Evolutionary conservation across 441 rosid genomes (phyloP), one percentile per base, ranked within the genome.

Genomic region (Euphorbia corollata): DNA sequence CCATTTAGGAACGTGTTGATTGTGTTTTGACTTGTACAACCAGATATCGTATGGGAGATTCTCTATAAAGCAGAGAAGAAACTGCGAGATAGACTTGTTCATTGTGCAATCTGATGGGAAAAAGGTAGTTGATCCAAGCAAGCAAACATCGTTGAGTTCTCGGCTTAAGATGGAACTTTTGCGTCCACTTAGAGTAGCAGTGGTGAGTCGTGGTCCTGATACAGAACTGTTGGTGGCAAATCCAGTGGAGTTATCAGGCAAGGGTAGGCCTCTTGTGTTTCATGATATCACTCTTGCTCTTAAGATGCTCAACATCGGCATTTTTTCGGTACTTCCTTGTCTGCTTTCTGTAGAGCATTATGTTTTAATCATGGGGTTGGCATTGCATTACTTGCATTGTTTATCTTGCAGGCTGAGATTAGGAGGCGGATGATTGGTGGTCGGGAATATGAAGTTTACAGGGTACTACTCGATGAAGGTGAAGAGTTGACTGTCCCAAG

Each of bases 41-140:
- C 76, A 92, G 98, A 86, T 92, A 69, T 92, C 98, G 22, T 87
- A 93, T 20, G 98, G 98, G 72, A 89, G 97, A 51, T 88, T 87
- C 81, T 69, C 84, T 19, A 73, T 56, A 41, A 85, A 80, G 78
- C 81, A 80, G 73, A 74, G 84, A 68, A 81, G 73, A 72, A 84
- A 69, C 68, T 88, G 90, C 66, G 96, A 87, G 84, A 84, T 90
- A 0, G 98, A 93, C 84, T 80, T 93, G 80, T 88, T 92, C 77
- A 74, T 90, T 39, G 64, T 84, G 79, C 97, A 88, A 76, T 71
- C 87, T 38, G 97, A 90, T 77, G 97, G 97, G 47, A 79, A 87
- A 73, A 90, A 90, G 82, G 82, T 93, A 18, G 84, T 93, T 59
- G 95, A 90, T 75, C 85, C 86, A 2, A 80, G 83, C 83, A 93